These are phyloP conservation scores for Rhodotorula sphaerocarpa DNA, from an alignment of 768 basidiomycete genomes.

Conservation along the genomic window DNA sequence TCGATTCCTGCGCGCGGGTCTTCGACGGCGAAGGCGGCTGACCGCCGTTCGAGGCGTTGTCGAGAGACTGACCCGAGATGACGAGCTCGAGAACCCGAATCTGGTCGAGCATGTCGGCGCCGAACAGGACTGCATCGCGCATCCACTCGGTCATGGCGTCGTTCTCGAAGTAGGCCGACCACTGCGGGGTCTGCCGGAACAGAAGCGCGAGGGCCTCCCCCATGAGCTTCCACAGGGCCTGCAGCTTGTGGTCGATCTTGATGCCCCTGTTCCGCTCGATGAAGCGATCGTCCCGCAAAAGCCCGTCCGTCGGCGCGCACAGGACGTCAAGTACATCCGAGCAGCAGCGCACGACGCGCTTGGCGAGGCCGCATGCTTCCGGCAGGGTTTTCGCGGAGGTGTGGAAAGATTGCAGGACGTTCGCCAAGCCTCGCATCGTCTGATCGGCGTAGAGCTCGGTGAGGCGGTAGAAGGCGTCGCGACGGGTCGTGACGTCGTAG, in stretches of 20 bases:
- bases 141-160: slow-evolving; percentile 92
- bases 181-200: slow-evolving; percentile 71
- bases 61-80: slow-evolving; percentile 39
- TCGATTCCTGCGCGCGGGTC: slow-evolving; percentile 49
- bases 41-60: slow-evolving; percentile 28
- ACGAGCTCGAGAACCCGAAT: slow-evolving; percentile 70
- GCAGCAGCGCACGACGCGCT: slow-evolving; percentile 80
- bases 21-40: slow-evolving; percentile 30
- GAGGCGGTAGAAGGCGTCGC: slow-evolving; percentile 75
- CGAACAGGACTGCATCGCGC: slow-evolving; percentile 94
- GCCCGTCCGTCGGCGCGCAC: slow-evolving; percentile 62
- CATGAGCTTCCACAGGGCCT: slow-evolving; percentile 73
- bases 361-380: slow-evolving; percentile 82
- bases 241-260: slow-evolving; percentile 30
- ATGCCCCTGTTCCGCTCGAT: slow-evolving; percentile 31
- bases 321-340: slow-evolving; percentile 86
- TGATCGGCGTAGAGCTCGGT: slow-evolving; percentile 59
- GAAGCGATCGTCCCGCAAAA: slow-evolving; percentile 48
- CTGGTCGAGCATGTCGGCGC: slow-evolving; percentile 71
- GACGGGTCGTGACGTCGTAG: slow-evolving; percentile 78
- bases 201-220: slow-evolving; percentile 69
- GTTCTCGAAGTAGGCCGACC: slow-evolving; percentile 72
- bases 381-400: slow-evolving; percentile 57
- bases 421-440: slow-evolving; percentile 61
- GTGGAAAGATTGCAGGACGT: slow-evolving; percentile 61